Evolutionary conservation across 2,329 filamentous ascomycete genomes (phyloP).

Genomic region (Sphaerostilbella broomeana): DNA sequence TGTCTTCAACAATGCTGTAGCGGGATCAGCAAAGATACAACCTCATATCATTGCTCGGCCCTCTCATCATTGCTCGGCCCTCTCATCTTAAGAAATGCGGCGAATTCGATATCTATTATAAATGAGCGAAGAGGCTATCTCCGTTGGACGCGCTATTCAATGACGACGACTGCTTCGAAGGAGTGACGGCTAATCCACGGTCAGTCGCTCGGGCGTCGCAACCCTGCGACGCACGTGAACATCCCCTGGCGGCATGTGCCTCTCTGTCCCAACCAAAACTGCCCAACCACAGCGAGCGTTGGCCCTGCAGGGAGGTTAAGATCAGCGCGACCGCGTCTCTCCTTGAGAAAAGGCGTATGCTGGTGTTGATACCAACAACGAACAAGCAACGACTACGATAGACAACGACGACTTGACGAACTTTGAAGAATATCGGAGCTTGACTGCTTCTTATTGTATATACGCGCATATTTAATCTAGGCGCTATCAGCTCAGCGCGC

Average conservation of each 20-base stretch:
- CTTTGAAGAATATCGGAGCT: too few relatives aligned
- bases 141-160: too few relatives aligned
- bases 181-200: slow-evolving; percentile 15
- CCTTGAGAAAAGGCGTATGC: slow-evolving; percentile 7
- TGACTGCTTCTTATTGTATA: too few relatives aligned
- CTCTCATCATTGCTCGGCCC: too few relatives aligned
- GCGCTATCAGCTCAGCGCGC: slow-evolving; percentile 9
- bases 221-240: slow-evolving; percentile 14
- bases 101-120: too few relatives aligned
- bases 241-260: slow-evolving; percentile 8
- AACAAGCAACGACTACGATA: neutral
- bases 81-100: too few relatives aligned
- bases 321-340: slow-evolving; percentile 19
- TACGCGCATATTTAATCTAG: too few relatives aligned
- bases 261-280: slow-evolving; percentile 14
- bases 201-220: neutral
- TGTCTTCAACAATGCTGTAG: too few relatives aligned
- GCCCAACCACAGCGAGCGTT: slow-evolving; percentile 3
- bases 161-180: too few relatives aligned
- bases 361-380: neutral
- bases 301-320: slow-evolving; percentile 9
- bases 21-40: too few relatives aligned
- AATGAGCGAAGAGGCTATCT: too few relatives aligned
- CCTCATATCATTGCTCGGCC: too few relatives aligned
- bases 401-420: neutral